Evolutionary conservation across 768 basidiomycete genomes (phyloP), one percentile per base, ranked within the genome.

Genomic region (Pleurotus citrinopileatus): DNA sequence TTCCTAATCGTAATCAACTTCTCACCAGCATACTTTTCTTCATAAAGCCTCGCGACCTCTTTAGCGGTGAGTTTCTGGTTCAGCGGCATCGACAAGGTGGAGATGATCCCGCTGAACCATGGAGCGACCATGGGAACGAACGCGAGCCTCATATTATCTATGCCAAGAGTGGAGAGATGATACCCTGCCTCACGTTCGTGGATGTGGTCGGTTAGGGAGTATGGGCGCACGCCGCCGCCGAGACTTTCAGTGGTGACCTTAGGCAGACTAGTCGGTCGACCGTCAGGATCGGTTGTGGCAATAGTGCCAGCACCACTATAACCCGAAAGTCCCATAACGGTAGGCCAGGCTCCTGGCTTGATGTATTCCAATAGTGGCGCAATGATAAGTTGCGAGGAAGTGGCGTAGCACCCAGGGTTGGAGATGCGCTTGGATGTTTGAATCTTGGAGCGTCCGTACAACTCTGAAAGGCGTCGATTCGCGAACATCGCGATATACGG

Each of bases 371-470:
- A 75, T 17, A 98, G 78, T 17, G 97, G 97, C 0, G 95, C 97
- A 56, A 97, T 71, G 53, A 98, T 83, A 57, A 98, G 78, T 70
- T 98, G 97, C 1, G 86, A 80, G 45, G 93, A 92, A 28, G 97
- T 98, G 4, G 95, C 89, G 66, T 94, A 99, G 67, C 97, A 99
- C 38, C 97, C 97, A 1, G 97, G 97, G 73, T 99, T 99, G 44
- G 97, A 91, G 59, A 98, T 93, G 40, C 94, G 76, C 65, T 86
- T 93, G 20, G 97, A 81, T 2, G 72, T 57, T 42, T 84, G 84
- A 59, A 97, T 76, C 1, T 69, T 68, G 25, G 73, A 68, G 53
- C 96, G 91, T 27, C 81, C 84, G 67, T 98, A 98, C 37, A 98
- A 75, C 69, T 98, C 97, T 98, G 17, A 40, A 19, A 7, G 8